These are phyloP conservation scores for Apophysomyces elegans DNA, from an alignment of 371 early-diverging fungal species.

Conservation along the genomic window DNA sequence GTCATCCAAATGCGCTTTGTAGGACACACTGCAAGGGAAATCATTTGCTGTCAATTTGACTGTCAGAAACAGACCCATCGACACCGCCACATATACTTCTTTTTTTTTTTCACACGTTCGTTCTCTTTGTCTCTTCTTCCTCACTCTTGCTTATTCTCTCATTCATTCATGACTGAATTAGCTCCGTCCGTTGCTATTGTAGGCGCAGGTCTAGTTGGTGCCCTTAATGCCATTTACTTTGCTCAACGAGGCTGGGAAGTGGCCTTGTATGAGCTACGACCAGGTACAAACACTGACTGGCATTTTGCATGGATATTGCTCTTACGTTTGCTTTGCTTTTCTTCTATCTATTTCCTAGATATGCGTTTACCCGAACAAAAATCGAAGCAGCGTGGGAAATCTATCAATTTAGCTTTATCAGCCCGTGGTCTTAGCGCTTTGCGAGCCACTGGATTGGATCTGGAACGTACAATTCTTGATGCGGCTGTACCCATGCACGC, in stretches of 20 bases:
- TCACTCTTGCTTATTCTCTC: neutral
- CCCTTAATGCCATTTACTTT: conserved; percentile 89
- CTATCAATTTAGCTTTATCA: conserved; percentile 95
- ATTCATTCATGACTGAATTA: neutral
- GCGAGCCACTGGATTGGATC: conserved; percentile 63
- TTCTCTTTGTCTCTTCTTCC: neutral
- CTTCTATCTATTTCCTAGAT: conserved; percentile 45
- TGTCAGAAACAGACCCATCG: no score
- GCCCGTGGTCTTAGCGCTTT: conserved; percentile 88
- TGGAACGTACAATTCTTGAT: conserved; percentile 70
- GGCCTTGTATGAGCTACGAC: conserved; percentile 82
- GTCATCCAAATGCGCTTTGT: no score
- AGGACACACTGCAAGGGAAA: no score
- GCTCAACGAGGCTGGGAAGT: conserved; percentile 93
- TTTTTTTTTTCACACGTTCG: conserved; percentile 8
- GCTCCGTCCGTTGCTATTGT: conserved; percentile 68
- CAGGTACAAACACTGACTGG: conserved; percentile 59
- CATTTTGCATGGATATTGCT: neutral
- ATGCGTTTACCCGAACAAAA: conserved; percentile 67
- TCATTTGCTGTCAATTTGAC: no score
- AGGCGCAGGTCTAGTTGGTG: conserved; percentile 95
- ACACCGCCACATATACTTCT: neutral
- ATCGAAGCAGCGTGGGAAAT: conserved; percentile 67
- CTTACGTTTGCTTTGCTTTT: conserved; percentile 4
- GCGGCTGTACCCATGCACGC: conserved; percentile 92